A percentile compares a stretch with the other conserved stretches of the same genome.
Conservation (phyloP, 306 rosid species). For the Vicia faba region DNA sequence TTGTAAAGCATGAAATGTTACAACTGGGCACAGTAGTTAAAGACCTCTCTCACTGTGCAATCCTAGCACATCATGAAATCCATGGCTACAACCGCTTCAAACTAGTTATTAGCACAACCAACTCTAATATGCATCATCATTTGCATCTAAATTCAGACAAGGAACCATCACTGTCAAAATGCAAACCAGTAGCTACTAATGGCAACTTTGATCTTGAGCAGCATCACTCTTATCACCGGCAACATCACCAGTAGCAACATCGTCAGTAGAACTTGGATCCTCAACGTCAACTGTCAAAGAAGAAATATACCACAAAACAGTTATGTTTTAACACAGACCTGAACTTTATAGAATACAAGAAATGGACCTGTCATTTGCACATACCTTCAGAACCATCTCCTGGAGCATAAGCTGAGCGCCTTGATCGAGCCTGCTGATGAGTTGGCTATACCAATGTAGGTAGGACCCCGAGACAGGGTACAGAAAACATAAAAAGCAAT, state of each 20-base stretch:
- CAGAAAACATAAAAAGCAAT: slow-evolving; percentile 18
- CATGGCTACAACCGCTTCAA: slow-evolving; percentile 45
- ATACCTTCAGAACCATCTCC: slow-evolving; percentile 71
- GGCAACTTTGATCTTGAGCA: slow-evolving; percentile 48
- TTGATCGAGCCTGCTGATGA: slow-evolving; percentile 81
- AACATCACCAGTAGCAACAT: slow-evolving; percentile 43
- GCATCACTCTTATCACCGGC: slow-evolving; percentile 33
- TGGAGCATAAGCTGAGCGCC: slow-evolving; percentile 87
- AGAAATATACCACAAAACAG: slow-evolving; percentile 22
- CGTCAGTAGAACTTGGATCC: slow-evolving; percentile 17
- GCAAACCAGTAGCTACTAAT: slow-evolving; percentile 27
- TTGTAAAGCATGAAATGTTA: slow-evolving; percentile 41
- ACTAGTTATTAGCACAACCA: slow-evolving; percentile 47
- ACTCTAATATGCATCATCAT: slow-evolving; percentile 24
- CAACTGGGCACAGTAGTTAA: slow-evolving; percentile 38
- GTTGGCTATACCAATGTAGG: slow-evolving; percentile 63
- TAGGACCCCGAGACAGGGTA: slow-evolving; percentile 32
- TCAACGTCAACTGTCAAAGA: slow-evolving; percentile 39
- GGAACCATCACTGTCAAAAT: slow-evolving; percentile 32
- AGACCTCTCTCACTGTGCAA: slow-evolving; percentile 32
- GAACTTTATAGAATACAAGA: slow-evolving; percentile 12
- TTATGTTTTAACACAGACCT: slow-evolving; percentile 13
- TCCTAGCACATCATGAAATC: slow-evolving; percentile 41
- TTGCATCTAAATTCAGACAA: slow-evolving; percentile 35
- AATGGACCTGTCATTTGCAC: not conserved